Percentiles rank a stretch among this genome's conserved stretches.
Conservation (phyloP, 257 asterid genomes). For the Ilex asprella region DNA sequence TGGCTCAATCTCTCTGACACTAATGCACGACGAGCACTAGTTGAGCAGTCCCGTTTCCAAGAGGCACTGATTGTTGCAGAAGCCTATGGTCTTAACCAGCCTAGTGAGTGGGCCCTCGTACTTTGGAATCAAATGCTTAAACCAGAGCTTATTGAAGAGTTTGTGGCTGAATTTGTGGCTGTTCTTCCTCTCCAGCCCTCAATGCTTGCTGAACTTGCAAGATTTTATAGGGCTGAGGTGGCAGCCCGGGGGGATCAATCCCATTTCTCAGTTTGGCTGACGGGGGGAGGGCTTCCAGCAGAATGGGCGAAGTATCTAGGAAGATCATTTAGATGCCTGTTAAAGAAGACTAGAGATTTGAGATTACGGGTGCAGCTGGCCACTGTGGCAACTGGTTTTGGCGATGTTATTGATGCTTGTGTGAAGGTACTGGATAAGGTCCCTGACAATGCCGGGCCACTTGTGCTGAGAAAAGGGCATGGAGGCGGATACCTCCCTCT, state of each 20-base stretch:
- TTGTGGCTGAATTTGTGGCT: constrained; percentile 87
- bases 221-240: constrained; percentile 82
- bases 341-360: constrained; percentile 70
- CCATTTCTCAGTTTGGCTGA: constrained; percentile 89
- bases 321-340: constrained; percentile 84
- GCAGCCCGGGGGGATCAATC: constrained; percentile 96
- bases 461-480: constrained; percentile 91
- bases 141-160: constrained; percentile 85
- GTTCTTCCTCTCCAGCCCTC: constrained; percentile 91
- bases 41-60: constrained; percentile 84
- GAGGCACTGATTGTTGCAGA: constrained; percentile 97
- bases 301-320: constrained; percentile 88
- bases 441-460: constrained; percentile 95
- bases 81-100: constrained; percentile 92
- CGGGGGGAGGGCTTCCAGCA: constrained; percentile 87
- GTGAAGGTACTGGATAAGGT: constrained; percentile 78
- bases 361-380: constrained; percentile 72
- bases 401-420: constrained; percentile 56
- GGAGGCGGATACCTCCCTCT: constrained; percentile 98
- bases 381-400: constrained; percentile 67
- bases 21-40: constrained; percentile 78
- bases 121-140: constrained; percentile 98
- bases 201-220: constrained; percentile 89
- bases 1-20: constrained; percentile 88
- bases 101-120: constrained; percentile 96